Evolutionary conservation across 805 yeast species (phyloP), one percentile per base, ranked within the genome.

Genomic region (Teunomyces panamensis): DNA sequence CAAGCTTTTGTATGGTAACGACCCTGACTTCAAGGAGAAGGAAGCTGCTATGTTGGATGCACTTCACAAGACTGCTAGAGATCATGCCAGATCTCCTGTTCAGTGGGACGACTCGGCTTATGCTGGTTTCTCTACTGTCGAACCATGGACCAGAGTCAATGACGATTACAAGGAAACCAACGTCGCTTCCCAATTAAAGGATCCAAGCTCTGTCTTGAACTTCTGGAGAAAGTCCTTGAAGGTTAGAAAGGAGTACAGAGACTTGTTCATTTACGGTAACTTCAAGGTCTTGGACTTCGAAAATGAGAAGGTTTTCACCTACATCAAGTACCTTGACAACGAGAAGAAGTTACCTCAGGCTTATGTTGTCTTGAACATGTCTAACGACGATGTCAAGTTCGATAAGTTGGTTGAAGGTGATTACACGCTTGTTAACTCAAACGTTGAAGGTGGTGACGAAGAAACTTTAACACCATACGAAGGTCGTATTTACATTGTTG

Each of bases 31-130:
- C 44, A 42, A 49, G 45, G 62, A 60, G 42, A 51, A 57, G 47
- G 51, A 63, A 42, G 58, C 58, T 34, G 53, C 56, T 27, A 60
- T 69, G 44, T 49, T 69, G 62, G 68, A 68, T 44, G 60, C 53
- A 30, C 59, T 75, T 49, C 63, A 66, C 47, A 52, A 73, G 46
- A 39, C 71, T 16, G 75, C 81, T 10, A 68, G 84, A 57, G 84
- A 79, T 56, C 69, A 79, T 55, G 74, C 80, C 8, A 72, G 84
- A 60, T 70, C 81, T 16, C 84, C 84, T 14, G 75, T 80, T 51
- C 84, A 78, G 53, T 80, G 84, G 84, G 71, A 70, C 50, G 60
- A 58, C 45, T 53, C 70, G 1, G 64, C 54, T 11, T 50, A 74
- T 50, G 81, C 69, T 33, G 84, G 84, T 0, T 79, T 79, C 62